Conservation (phyloP, 129 eudicot species). For the Artemisia tridentata region DNA sequence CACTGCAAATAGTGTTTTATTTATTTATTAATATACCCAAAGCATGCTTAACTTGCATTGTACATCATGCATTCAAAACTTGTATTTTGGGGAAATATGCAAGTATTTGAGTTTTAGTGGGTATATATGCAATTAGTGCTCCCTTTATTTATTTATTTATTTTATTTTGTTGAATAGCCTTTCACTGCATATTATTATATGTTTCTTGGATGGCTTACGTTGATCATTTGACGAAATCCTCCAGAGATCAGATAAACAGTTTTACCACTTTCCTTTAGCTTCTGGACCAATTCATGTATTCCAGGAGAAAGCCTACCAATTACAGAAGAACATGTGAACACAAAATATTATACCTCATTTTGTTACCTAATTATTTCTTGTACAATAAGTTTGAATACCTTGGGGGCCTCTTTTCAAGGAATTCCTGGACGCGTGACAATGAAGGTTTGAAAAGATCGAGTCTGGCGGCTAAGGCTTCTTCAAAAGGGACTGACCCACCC, state of each 20-base stretch:
- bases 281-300: conserved; percentile 71
- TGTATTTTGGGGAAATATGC: no score
- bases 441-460: conserved; percentile 88
- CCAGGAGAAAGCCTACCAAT: conserved; percentile 88
- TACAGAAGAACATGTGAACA: not conserved
- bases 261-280: conserved; percentile 59
- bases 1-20: no score
- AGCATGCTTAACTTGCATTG: no score
- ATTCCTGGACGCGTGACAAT: conserved; percentile 57
- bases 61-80: no score
- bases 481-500: conserved; percentile 95
- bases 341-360: not conserved
- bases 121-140: no score
- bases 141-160: no score
- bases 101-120: no score
- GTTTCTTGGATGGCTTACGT: conserved; percentile 43
- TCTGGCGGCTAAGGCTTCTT: conserved; percentile 88
- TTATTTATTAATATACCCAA: no score
- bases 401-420: conserved; percentile 78
- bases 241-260: conserved; percentile 86
- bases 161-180: no score
- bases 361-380: not conserved
- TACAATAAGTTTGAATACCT: conserved; percentile 34
- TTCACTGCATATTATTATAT: no score
- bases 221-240: conserved; percentile 99